Conservation (phyloP, 2,329 filamentous ascomycete genomes). For the Epichloe typhina region DNA sequence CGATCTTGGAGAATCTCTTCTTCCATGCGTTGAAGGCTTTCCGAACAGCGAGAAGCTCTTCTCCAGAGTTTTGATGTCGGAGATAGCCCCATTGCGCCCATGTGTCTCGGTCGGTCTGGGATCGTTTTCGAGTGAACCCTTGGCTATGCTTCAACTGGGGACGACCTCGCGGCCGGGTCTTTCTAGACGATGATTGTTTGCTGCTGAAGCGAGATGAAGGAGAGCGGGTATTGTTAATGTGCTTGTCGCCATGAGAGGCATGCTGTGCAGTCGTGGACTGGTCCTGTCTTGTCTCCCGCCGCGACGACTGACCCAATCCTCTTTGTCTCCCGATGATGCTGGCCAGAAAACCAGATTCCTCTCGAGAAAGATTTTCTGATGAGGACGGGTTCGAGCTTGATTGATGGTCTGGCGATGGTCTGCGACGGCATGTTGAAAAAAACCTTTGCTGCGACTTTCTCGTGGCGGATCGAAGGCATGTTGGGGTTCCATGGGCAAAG, state of each 20-base stretch:
- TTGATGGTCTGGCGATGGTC: neutral
- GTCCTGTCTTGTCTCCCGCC: neutral
- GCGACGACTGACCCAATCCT: neutral
- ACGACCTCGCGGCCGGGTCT: neutral
- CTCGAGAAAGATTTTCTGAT: too few species aligned
- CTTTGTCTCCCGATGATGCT: neutral
- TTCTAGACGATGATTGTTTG: neutral
- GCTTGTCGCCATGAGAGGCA: neutral
- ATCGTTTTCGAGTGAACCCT: neutral
- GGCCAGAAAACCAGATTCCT: neutral
- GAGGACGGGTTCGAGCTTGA: neutral
- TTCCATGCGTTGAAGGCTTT: constrained; percentile 19
- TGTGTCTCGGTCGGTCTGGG: neutral
- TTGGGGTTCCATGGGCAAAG: constrained; percentile 4
- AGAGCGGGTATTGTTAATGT: neutral
- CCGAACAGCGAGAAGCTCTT: constrained; percentile 12
- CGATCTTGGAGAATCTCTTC: constrained; percentile 12
- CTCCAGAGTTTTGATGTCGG: constrained; percentile 13
- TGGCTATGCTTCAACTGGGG: neutral
- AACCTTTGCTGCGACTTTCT: neutral
- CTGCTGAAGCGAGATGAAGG: neutral
- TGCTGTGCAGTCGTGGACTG: neutral
- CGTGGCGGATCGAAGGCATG: neutral
- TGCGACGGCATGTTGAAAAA: neutral
- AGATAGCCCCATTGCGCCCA: constrained; percentile 21